phyloP scores from a whole-genome alignment of 2,329 filamentous ascomycete species.

The Ambrosiella beaveri region DNA sequence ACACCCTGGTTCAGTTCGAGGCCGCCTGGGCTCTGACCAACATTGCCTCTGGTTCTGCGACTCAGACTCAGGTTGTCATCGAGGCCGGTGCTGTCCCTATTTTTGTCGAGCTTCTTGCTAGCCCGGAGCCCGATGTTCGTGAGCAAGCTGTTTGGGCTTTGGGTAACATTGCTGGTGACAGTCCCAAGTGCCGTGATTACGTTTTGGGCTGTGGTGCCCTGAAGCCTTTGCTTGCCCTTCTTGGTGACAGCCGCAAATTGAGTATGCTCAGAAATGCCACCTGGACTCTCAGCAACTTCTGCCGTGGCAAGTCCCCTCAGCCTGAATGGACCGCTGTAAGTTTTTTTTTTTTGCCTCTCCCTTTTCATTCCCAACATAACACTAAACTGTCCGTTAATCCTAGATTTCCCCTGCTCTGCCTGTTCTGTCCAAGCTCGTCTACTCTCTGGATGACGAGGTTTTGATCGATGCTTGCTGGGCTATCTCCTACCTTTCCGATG shows the following conservation, averaged over 20 bases:
- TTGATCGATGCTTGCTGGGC: slow-evolving; percentile 99
- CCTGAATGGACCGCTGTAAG: slow-evolving; percentile 92
- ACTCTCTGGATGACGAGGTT: slow-evolving; percentile 95
- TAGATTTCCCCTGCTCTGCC: slow-evolving; percentile 90
- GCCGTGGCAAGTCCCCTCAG: slow-evolving; percentile 96
- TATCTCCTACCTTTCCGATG: slow-evolving; percentile 95
- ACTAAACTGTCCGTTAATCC: slow-evolving; percentile 15
- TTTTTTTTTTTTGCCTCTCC: slow-evolving; percentile 15
- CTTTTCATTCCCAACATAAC: neutral
- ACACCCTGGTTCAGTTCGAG: slow-evolving; percentile 97
- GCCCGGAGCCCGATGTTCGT: slow-evolving; percentile 91
- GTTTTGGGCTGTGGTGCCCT: slow-evolving; percentile 83
- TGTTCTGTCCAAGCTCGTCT: slow-evolving; percentile 90
- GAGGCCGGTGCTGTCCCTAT: slow-evolving; percentile 96
- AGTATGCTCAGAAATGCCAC: slow-evolving; percentile 98
- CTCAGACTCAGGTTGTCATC: slow-evolving; percentile 97
- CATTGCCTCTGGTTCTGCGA: slow-evolving; percentile 92
- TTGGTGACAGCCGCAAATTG: slow-evolving; percentile 94
- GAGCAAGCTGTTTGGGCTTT: slow-evolving; percentile 98
- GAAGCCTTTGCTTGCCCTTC: slow-evolving; percentile 70
- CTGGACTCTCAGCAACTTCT: slow-evolving; percentile 99
- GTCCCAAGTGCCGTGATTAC: slow-evolving; percentile 92
- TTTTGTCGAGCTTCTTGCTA: slow-evolving; percentile 88
- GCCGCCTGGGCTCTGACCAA: slow-evolving; percentile 98
- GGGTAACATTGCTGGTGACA: slow-evolving; percentile 97